A percentile compares a stretch with the other conserved stretches of the same genome.
These are phyloP conservation scores for Solanum phureja DNA, from an alignment of 257 asterid species.

Conservation along the genomic window DNA sequence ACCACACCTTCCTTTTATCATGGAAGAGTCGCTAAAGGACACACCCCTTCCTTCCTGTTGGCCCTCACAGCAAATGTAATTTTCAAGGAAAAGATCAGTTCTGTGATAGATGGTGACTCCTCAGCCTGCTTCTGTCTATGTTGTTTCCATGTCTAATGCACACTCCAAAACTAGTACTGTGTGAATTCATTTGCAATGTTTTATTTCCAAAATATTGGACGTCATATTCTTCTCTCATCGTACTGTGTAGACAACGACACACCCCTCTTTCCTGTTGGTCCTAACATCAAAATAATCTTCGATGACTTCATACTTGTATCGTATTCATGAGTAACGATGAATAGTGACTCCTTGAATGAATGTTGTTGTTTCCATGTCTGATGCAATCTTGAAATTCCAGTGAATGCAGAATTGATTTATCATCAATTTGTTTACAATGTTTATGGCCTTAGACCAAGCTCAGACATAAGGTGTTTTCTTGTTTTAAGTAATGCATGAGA, in stretches of 20 bases:
- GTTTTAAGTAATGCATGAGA: neutral
- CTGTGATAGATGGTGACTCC: neutral
- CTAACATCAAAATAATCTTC: neutral
- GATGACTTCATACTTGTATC: neutral
- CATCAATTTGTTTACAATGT: neutral
- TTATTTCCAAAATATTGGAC: neutral
- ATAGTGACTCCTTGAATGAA: neutral
- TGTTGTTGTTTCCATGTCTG: neutral
- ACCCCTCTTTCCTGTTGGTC: neutral
- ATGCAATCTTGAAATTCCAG: neutral
- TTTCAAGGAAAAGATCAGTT: neutral
- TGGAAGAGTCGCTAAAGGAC: neutral
- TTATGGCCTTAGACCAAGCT: neutral
- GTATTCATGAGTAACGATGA: neutral
- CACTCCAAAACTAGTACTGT: neutral
- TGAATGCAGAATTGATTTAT: neutral
- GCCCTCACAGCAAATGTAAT: neutral
- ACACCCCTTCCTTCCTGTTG: neutral
- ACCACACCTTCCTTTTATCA: neutral
- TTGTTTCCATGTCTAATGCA: neutral
- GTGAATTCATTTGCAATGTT: neutral
- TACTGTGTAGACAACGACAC: neutral
- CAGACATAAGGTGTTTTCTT: neutral
- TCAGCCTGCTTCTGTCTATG: neutral
- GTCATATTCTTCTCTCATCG: neutral